Evolutionary conservation across 768 basidiomycete species (phyloP), one percentile per base, ranked within the genome.

Genomic region (Amylocystis lapponica): DNA sequence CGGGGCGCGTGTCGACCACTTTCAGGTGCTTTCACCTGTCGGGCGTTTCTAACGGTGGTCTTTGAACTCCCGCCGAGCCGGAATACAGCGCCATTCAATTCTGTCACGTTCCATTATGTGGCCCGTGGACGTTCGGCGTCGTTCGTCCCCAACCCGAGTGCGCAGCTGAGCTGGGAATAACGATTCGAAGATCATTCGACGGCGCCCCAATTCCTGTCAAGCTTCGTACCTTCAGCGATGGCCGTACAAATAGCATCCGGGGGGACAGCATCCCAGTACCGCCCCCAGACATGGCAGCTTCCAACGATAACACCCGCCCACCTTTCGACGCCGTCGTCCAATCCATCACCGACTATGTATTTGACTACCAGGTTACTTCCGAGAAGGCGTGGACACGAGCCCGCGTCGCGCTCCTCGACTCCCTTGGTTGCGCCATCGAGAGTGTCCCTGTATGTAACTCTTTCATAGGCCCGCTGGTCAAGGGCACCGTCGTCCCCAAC

Each of bases 381-480:
- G 21, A 19, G 19, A 43, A 43, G n/a, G 41, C 41, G 10, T 36
- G 34, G 41, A 25, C 3, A 26, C 34, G 41, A 5, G 41, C 41
- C 25, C 33, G 33, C 10, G 21, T 43, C 12, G 41, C 41, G 4
- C 20, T 43, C 16, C 41, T 43, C 17, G 41, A 43, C 22, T 43
- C 41, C 17, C 34, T 43, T 4, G 41, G 41, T 13, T 43, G 41
- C 22, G 41, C 41, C n/a, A 34, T 43, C 17, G 41, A 43, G 33
- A 22, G 31, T 20, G 16, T 43, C 11, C 41, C 41, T 3, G 31
- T 23, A 11, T 43, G 41, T 19, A 12, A 23, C 9, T 36, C 41
- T 14, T 43, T 43, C 41, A 43, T 43, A 20, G 41, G 41, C 7
- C 41, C 41, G 11, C 25, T 43, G 22, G 34, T 43, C 41, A 43